These are phyloP conservation scores for Solanum ahanhuiri DNA, from an alignment of 257 asterid species.

Conservation along the genomic window DNA sequence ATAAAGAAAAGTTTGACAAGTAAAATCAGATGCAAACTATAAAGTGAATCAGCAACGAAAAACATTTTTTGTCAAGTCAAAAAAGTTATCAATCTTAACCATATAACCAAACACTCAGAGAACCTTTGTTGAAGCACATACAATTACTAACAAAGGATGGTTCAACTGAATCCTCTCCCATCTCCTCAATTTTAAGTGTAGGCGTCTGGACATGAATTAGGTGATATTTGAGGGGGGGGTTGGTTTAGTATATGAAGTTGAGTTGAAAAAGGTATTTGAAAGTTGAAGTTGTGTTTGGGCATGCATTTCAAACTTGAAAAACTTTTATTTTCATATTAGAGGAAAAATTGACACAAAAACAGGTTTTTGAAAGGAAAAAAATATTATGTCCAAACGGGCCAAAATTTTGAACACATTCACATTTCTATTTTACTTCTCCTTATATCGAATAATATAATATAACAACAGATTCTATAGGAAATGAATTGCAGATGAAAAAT, in stretches of 20 bases:
- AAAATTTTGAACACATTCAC: not conserved
- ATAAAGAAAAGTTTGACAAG: not conserved
- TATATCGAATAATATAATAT: not conserved
- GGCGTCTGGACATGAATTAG: not conserved
- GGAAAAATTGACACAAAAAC: not conserved
- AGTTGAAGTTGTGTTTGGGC: not conserved
- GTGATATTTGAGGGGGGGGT: not conserved
- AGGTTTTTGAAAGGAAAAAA: not conserved
- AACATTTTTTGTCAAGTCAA: not conserved
- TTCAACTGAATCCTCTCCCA: not conserved
- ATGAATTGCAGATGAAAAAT: not conserved
- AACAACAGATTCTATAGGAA: not conserved
- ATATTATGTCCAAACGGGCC: not conserved
- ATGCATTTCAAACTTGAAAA: not conserved
- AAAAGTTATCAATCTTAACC: not conserved
- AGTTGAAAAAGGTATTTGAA: not conserved
- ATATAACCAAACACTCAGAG: not conserved
- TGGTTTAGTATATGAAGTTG: not conserved
- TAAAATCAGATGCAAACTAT: not conserved
- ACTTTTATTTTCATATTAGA: not conserved
- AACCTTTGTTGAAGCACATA: not conserved
- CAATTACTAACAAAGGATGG: not conserved
- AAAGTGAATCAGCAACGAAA: not conserved
- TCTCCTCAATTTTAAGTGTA: not conserved
- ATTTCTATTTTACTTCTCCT: not conserved